Base-by-base conservation (phyloP, 1,139 yeast species). In the Suhomyces guaymorum region DNA sequence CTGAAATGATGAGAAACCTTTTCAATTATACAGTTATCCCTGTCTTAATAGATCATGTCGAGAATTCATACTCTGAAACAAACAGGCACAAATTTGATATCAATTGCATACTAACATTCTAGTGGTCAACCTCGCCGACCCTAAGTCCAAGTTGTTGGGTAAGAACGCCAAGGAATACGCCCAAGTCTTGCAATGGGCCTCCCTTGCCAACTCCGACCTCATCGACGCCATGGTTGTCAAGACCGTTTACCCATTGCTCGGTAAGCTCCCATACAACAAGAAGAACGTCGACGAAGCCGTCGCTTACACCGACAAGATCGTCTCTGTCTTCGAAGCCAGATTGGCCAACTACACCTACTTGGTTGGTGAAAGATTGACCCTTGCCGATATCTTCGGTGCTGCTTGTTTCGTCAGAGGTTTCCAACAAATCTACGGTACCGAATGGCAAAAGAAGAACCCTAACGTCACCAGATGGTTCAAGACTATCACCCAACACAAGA, bases 1-100 rank as follows among this genome's bases (percentile, higher is more conserved):
- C n/a, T n/a, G 43, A 55, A 54, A 62, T 80, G 88, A 82, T 79
- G 84, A 78, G 68, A 70, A 54, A 55, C 48, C 66, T 63, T 65
- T 64, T 54, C 23, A 21, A 61, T 72, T 67, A 70, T 59, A 80
- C 88, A 82, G 90, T 83, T 83, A 83, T 83, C 92, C 92, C 92
- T 83, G 92, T 82, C 92, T 83, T 81, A 83, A 83, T 62, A 74
- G 52, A 76, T 57, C 59, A 76, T 82, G 90, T 82, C 87, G 90
- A 82, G 82, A 73, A 63, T 55, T 53, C 61, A 46, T 48, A 61
- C 46, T 70, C 80, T 75, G 80, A 75, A 56, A 9, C 20, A 18
- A 7, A 18, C 47, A 14, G 24, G 33, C 18, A 15, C 32, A 24
- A 25, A 16, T 13, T 18, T 7, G 7, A 17, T 16, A 20, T 5